phyloP scores from a whole-genome alignment of 2,329 filamentous ascomycete species.

The Pezicula carpinea region DNA sequence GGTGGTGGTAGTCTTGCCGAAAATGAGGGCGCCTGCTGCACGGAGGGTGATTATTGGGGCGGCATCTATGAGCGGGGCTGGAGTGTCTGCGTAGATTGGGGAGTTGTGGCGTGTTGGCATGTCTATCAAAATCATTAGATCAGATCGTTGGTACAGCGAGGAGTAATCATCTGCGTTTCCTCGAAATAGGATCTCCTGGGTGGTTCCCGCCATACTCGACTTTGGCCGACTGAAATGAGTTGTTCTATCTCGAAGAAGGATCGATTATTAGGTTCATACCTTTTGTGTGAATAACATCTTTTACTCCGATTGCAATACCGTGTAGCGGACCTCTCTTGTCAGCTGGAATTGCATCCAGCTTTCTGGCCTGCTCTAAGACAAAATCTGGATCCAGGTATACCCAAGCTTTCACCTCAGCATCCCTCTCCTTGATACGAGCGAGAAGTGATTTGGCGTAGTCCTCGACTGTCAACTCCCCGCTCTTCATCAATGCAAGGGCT shows the following conservation, averaged over 20 bases:
- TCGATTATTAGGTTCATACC: conserved; percentile 27
- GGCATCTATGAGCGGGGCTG: conserved; percentile 44
- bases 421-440: conserved; percentile 37
- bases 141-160: background rate
- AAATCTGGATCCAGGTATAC: conserved; percentile 39
- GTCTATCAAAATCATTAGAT: conserved; percentile 30
- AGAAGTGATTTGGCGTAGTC: conserved; percentile 44
- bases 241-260: background rate
- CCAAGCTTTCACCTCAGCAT: conserved; percentile 45
- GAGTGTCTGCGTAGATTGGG: conserved; percentile 43
- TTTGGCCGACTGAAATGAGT: background rate
- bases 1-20: conserved; percentile 57
- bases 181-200: too few relatives aligned
- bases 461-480: conserved; percentile 41
- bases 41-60: conserved; percentile 47
- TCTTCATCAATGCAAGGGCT: conserved; percentile 32
- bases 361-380: conserved; percentile 45
- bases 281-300: conserved; percentile 56
- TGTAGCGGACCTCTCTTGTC: conserved; percentile 49
- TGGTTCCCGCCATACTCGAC: too few relatives aligned
- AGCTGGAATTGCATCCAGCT: conserved; percentile 43
- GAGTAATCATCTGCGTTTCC: background rate
- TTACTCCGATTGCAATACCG: conserved; percentile 53
- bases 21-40: conserved; percentile 50
- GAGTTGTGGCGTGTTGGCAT: conserved; percentile 56